Conservation (phyloP, 1,284 basidiomycete species). For the Spongiforma sp. region DNA sequence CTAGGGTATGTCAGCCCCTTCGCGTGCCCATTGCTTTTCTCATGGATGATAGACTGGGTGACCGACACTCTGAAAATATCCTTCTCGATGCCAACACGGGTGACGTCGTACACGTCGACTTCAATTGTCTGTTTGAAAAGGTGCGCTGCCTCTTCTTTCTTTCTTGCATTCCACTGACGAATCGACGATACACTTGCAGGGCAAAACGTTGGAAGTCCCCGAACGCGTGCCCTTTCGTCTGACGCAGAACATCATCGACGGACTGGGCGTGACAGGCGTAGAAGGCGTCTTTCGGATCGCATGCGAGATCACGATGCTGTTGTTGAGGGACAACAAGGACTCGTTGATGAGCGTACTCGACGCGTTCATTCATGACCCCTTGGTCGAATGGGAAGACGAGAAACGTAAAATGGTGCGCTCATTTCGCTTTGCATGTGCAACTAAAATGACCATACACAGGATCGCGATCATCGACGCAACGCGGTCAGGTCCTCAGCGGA, state of each 20-base stretch:
- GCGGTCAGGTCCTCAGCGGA: conserved; percentile 55
- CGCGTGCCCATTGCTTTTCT: neutral
- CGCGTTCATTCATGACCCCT: conserved; percentile 97
- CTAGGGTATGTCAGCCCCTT: conserved; percentile 63
- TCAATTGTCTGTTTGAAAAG: conserved; percentile 99
- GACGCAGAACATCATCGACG: conserved; percentile 95
- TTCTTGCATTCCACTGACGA: neutral
- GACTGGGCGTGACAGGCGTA: conserved; percentile 91
- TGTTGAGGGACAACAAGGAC: conserved; percentile 92
- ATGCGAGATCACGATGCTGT: conserved; percentile 89
- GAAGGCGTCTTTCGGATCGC: conserved; percentile 96
- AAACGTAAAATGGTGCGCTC: conserved; percentile 61
- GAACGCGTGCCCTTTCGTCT: conserved; percentile 96
- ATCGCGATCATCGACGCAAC: conserved; percentile 47
- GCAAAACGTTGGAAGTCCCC: conserved; percentile 87
- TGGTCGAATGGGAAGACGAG: conserved; percentile 95
- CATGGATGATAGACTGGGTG: conserved; percentile 91
- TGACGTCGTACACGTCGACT: conserved; percentile 96
- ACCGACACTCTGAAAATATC: conserved; percentile 98
- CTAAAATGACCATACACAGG: conserved; percentile 24
- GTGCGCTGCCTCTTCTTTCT: conserved; percentile 41
- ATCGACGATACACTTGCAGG: conserved; percentile 60
- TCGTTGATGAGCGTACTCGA: conserved; percentile 96
- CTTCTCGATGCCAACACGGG: conserved; percentile 90
- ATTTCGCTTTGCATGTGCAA: neutral